phyloP scores from a whole-genome alignment of 106 monocot genomes.

The Phalaenopsis equestris region DNA sequence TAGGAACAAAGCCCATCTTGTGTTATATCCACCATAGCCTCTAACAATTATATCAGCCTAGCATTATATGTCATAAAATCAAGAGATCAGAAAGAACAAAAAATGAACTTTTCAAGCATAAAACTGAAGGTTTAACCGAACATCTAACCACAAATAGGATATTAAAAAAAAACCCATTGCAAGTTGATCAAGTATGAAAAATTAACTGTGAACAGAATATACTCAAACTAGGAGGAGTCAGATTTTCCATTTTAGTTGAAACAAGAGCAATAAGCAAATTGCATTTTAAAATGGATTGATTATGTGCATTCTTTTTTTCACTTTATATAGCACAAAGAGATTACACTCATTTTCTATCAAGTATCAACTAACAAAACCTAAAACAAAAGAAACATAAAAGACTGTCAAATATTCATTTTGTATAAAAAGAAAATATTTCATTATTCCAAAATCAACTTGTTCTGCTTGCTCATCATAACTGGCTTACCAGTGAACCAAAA shows the following conservation, averaged over 20 bases:
- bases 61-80: neutral
- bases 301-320: neutral
- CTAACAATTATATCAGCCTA: conserved; percentile 88
- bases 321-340: neutral
- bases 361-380: no score
- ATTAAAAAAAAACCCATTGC: neutral
- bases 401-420: neutral
- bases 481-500: neutral
- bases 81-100: conserved; percentile 2
- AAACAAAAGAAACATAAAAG: neutral
- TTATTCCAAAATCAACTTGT: no score
- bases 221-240: neutral
- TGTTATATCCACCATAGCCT: conserved; percentile 97
- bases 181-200: neutral
- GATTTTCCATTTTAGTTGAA: neutral
- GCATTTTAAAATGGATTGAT: neutral
- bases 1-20: conserved; percentile 80
- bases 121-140: neutral
- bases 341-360: no score
- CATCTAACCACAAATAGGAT: neutral
- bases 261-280: neutral
- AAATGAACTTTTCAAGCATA: neutral
- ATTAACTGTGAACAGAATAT: neutral
- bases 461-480: neutral
- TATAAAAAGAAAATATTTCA: neutral